phyloP scores from a whole-genome alignment of 2,329 filamentous ascomycete species.

The Ophiognomonia clavigignenti-juglandacearum region DNA sequence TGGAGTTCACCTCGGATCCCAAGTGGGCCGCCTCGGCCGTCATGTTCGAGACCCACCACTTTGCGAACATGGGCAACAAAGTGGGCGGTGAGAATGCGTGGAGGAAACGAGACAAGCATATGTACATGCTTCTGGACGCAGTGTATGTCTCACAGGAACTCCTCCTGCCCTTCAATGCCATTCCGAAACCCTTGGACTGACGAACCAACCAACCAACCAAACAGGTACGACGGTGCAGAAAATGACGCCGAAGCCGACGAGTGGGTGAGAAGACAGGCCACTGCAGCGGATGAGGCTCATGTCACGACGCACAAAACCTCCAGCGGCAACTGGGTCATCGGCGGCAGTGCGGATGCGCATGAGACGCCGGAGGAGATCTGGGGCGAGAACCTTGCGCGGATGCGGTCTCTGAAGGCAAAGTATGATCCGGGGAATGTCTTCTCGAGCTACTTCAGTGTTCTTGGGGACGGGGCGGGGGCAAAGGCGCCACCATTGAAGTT shows the following conservation, averaged over 20 bases:
- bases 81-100: conserved; percentile 3
- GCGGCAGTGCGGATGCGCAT: neutral
- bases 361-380: neutral
- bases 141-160: neutral
- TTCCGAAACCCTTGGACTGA: too few relatives aligned
- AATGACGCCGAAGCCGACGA: neutral
- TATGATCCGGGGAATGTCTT: neutral
- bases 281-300: neutral
- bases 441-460: neutral
- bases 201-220: too few relatives aligned
- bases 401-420: neutral
- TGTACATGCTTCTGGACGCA: neutral
- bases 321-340: neutral
- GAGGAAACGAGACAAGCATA: conserved; percentile 1
- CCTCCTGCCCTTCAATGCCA: too few relatives aligned
- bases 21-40: neutral
- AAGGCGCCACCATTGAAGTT: too few relatives aligned
- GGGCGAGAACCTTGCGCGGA: neutral
- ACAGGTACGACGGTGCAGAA: neutral
- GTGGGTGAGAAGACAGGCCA: neutral
- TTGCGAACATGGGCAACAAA: neutral
- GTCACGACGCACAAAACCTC: neutral
- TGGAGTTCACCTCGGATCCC: neutral
- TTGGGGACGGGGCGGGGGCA: neutral
- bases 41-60: conserved; percentile 1